phyloP scores from a whole-genome alignment of 495 filamentous ascomycete genomes.

The Neurospora sp. region DNA sequence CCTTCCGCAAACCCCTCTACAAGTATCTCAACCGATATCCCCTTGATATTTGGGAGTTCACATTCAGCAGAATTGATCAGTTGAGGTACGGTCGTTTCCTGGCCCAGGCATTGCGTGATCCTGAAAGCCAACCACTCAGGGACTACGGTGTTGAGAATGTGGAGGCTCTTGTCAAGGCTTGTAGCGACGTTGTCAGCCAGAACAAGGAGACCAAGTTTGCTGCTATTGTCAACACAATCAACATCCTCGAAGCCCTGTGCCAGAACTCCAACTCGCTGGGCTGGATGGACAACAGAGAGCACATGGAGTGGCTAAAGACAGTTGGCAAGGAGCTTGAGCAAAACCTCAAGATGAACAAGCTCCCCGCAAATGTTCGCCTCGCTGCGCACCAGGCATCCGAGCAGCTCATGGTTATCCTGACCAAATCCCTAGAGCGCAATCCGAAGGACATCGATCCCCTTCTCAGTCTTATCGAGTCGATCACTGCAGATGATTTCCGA shows the following conservation, averaged over 20 bases:
- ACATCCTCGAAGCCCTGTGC: slow-evolving; percentile 67
- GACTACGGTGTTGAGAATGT: slow-evolving; percentile 64
- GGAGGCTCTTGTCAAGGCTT: slow-evolving; percentile 54
- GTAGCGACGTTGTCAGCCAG: slow-evolving; percentile 48
- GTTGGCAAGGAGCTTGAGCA: slow-evolving; percentile 69
- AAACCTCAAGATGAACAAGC: slow-evolving; percentile 54
- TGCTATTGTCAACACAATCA: slow-evolving; percentile 79
- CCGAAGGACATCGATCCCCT: slow-evolving; percentile 77
- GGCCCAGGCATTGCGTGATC: slow-evolving; percentile 74
- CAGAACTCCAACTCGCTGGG: slow-evolving; percentile 45
- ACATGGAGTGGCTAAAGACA: slow-evolving; percentile 56
- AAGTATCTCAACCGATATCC: slow-evolving; percentile 92
- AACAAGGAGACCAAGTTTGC: slow-evolving; percentile 54
- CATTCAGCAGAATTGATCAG: slow-evolving; percentile 65
- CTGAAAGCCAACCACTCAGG: slow-evolving; percentile 63
- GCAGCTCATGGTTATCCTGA: slow-evolving; percentile 78
- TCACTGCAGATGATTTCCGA: slow-evolving; percentile 76
- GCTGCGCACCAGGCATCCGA: slow-evolving; percentile 81
- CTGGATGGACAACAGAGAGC: slow-evolving; percentile 72
- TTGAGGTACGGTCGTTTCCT: slow-evolving; percentile 88
- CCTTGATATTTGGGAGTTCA: slow-evolving; percentile 72
- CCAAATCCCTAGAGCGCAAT: slow-evolving; percentile 62
- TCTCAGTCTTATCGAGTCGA: slow-evolving; percentile 73
- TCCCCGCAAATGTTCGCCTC: slow-evolving; percentile 67
- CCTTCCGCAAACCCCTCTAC: slow-evolving; percentile 85